Percentiles rank a stretch among this genome's conserved stretches.
Conservation (phyloP, 768 basidiomycete genomes). For the Lactarius evosmus region DNA sequence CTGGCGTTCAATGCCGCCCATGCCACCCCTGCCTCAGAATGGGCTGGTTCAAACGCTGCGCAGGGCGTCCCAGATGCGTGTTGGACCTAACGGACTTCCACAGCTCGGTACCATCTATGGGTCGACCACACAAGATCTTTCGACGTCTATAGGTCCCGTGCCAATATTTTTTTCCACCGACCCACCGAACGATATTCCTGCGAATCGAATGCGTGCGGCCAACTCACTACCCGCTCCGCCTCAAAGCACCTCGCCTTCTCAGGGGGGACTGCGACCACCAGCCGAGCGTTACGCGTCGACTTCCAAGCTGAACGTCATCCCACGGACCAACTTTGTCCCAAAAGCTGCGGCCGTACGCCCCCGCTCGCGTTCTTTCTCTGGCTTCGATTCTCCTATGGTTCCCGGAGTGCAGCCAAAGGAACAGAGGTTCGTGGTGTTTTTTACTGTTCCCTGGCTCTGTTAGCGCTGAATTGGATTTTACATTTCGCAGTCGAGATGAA, state of each 20-base stretch:
- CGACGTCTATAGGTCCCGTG: constrained; percentile 50
- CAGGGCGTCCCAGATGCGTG: constrained; percentile 26
- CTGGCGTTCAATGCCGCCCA: constrained; percentile 36
- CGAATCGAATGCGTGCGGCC: constrained; percentile 27
- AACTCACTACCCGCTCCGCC: constrained; percentile 28
- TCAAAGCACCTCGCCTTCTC: not conserved
- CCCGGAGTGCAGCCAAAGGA: constrained; percentile 29
- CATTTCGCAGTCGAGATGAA: constrained; percentile 8
- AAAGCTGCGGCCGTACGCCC: constrained; percentile 48
- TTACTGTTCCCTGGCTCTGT: too few species aligned
- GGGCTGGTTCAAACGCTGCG: constrained; percentile 31
- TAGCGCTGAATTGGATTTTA: not conserved
- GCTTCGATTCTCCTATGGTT: constrained; percentile 46
- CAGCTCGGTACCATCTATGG: constrained; percentile 59
- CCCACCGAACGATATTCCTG: constrained; percentile 40
- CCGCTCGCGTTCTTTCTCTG: constrained; percentile 73
- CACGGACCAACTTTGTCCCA: constrained; percentile 64
- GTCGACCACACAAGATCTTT: constrained; percentile 50
- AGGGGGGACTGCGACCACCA: not conserved
- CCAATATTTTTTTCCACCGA: constrained; percentile 59
- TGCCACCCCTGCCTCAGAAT: constrained; percentile 31
- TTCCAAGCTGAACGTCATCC: constrained; percentile 34
- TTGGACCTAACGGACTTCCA: constrained; percentile 32
- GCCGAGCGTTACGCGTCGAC: not conserved
- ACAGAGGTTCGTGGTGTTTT: constrained; percentile 27